Percentiles rank a stretch among this genome's conserved stretches.
phyloP scores from a whole-genome alignment of 805 yeast genomes.

The Candida montana region DNA sequence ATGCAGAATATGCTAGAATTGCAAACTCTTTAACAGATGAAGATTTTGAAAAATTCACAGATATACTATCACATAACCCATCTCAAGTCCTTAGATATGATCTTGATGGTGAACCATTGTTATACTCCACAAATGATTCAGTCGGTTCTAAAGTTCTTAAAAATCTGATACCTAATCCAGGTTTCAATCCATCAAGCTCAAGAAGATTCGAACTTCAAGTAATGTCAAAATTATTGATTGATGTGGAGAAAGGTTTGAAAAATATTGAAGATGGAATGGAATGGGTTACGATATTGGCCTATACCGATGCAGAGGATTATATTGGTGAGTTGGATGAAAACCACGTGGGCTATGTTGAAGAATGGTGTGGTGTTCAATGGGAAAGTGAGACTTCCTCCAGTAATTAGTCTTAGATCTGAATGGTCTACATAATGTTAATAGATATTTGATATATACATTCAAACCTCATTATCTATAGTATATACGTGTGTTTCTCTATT shows the following conservation, averaged over 20 bases:
- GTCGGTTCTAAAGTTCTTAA: conserved; percentile 39
- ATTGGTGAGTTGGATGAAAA: conserved; percentile 51
- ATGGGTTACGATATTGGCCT: conserved; percentile 92
- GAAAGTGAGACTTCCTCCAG: conserved; percentile 38
- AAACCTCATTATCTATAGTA: too few species aligned
- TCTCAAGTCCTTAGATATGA: conserved; percentile 84
- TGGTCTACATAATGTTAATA: too few species aligned
- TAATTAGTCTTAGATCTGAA: too few species aligned
- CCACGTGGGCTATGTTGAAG: conserved; percentile 76
- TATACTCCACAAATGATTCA: conserved; percentile 58
- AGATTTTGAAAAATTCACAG: conserved; percentile 73
- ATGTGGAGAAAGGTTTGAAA: conserved; percentile 53
- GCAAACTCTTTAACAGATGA: conserved; percentile 52
- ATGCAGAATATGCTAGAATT: conserved; percentile 43
- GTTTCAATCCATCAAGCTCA: conserved; percentile 51
- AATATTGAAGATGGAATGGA: conserved; percentile 74
- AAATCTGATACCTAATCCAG: conserved; percentile 49
- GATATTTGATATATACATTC: too few species aligned
- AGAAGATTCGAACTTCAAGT: conserved; percentile 81
- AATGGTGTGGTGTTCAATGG: conserved; percentile 86
- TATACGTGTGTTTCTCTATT: conserved; percentile 8
- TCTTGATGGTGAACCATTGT: conserved; percentile 68
- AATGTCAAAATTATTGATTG: conserved; percentile 90
- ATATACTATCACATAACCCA: conserved; percentile 74
- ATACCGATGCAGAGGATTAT: conserved; percentile 67